Percentiles rank a stretch among this genome's conserved stretches.
phyloP scores from a whole-genome alignment of 345 rosid genomes.

The Euphorbia tirucalli region DNA sequence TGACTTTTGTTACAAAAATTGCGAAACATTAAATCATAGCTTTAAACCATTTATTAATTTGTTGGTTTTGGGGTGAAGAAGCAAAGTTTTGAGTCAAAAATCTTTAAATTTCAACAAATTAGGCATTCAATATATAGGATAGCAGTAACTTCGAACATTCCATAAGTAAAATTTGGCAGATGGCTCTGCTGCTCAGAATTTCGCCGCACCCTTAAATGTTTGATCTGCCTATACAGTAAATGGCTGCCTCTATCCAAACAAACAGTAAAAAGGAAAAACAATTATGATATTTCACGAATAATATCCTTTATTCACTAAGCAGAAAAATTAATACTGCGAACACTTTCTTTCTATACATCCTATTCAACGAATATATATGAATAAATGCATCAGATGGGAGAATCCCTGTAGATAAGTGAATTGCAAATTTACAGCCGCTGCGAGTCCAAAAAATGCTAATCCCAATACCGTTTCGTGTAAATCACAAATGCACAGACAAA shows the following conservation, averaged over 20 bases:
- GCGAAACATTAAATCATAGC: background rate
- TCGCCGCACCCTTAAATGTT: too few species aligned
- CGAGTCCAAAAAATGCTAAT: constrained; percentile 5
- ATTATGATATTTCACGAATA: background rate
- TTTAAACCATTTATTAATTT: background rate
- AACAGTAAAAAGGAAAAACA: background rate
- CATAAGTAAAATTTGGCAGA: too few species aligned
- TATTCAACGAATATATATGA: too few species aligned
- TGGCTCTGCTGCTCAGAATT: too few species aligned
- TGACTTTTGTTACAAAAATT: background rate
- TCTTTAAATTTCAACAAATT: too few species aligned
- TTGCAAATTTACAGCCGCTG: constrained; percentile 4
- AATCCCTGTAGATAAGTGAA: background rate
- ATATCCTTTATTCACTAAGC: background rate
- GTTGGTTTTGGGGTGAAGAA: too few species aligned
- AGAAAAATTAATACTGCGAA: background rate
- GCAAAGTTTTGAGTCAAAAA: too few species aligned
- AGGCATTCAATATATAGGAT: too few species aligned
- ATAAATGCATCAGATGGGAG: constrained; percentile 1
- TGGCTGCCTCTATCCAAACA: too few species aligned
- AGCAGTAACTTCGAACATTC: too few species aligned
- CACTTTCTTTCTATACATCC: constrained; percentile 5
- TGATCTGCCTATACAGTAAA: too few species aligned
- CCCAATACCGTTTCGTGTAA: background rate
- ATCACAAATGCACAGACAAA: constrained; percentile 1